Evolutionary conservation across 345 rosid genomes (phyloP).

Genomic region (Arabis hirsuta): DNA sequence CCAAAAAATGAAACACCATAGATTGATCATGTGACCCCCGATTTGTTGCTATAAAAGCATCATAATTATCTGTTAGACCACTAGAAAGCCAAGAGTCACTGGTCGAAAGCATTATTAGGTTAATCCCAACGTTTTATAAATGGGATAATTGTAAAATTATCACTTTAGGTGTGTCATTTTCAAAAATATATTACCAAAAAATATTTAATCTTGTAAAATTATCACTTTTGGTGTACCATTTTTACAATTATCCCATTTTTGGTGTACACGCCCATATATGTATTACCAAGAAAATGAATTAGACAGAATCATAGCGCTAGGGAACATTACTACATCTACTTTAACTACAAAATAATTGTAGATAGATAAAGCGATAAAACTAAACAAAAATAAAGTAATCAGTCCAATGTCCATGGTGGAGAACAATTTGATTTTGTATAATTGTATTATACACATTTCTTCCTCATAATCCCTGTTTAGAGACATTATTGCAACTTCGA

Average conservation of each 20-base stretch:
- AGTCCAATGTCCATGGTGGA: conserved; percentile 7
- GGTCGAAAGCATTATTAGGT: background rate
- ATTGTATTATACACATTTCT: background rate
- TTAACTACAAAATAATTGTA: background rate
- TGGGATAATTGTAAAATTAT: too few relatives aligned
- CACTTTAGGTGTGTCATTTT: too few relatives aligned
- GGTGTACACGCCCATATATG: background rate
- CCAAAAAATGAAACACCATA: too few relatives aligned
- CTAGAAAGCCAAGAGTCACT: too few relatives aligned
- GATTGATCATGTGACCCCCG: too few relatives aligned
- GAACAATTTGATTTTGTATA: conserved; percentile 10
- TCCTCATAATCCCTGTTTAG: conserved; percentile 22
- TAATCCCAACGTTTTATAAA: too few relatives aligned
- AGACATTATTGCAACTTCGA: conserved; percentile 27
- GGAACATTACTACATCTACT: background rate
- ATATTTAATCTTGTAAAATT: too few relatives aligned
- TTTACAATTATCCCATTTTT: too few relatives aligned
- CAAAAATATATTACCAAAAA: too few relatives aligned
- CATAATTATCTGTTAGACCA: too few relatives aligned
- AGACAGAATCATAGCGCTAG: background rate
- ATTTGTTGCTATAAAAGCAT: too few relatives aligned
- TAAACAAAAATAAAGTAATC: conserved; percentile 21
- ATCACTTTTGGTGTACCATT: too few relatives aligned
- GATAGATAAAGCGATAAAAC: background rate
- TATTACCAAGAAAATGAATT: background rate